Conservation (phyloP, 2,329 filamentous ascomycete genomes). For the Alternaria conjuncta region DNA sequence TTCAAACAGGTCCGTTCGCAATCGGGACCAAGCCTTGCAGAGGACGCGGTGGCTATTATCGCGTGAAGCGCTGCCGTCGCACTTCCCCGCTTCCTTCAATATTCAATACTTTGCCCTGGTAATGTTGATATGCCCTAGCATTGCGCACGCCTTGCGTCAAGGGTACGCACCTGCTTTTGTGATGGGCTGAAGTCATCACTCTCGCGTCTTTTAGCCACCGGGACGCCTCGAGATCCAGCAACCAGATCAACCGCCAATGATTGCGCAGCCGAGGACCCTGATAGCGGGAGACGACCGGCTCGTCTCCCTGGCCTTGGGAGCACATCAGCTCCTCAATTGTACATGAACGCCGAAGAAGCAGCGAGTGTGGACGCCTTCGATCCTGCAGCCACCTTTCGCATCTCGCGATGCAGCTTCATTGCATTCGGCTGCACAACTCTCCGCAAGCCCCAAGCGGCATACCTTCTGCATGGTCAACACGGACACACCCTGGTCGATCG, state of each 20-base stretch:
- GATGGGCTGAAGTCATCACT: constrained; percentile 11
- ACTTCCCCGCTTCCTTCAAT: constrained; percentile 8
- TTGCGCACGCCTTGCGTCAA: constrained; percentile 1
- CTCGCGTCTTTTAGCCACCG: constrained; percentile 8
- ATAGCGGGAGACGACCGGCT: constrained; percentile 24
- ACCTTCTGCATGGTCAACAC: background rate
- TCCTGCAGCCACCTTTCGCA: constrained; percentile 1
- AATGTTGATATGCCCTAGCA: background rate
- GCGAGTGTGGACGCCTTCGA: constrained; percentile 5
- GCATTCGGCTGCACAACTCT: background rate
- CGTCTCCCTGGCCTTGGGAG: constrained; percentile 27
- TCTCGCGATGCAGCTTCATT: background rate
- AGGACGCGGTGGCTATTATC: constrained; percentile 1
- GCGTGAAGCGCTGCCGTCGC: constrained; percentile 6
- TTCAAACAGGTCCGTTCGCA: constrained; percentile 2
- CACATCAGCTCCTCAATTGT: constrained; percentile 9
- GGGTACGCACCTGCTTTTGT: constrained; percentile 7
- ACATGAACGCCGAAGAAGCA: constrained; percentile 6
- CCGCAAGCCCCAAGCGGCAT: background rate
- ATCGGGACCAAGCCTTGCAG: background rate
- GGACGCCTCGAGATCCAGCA: constrained; percentile 9
- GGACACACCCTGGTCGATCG: background rate
- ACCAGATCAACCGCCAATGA: constrained; percentile 14
- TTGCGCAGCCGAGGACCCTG: constrained; percentile 15
- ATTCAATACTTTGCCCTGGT: constrained; percentile 4